Evolutionary conservation across 805 yeast species (phyloP).

Genomic region (Cyberlindnera euphorbiiphila): DNA sequence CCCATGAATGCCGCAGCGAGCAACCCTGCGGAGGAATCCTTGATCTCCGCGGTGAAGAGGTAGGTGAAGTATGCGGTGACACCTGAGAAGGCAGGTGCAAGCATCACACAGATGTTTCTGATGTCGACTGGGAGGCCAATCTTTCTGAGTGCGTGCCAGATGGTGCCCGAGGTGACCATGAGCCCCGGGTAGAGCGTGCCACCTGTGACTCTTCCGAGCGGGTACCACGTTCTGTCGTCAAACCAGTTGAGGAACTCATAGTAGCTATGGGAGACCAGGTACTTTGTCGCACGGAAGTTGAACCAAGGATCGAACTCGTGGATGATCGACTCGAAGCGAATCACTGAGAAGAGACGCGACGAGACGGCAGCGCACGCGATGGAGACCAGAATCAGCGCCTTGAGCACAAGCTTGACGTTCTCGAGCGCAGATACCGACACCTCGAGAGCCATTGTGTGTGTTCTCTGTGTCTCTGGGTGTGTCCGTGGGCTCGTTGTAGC

Average conservation of each 20-base stretch:
- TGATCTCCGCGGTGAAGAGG: constrained; percentile 83
- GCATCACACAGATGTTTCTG: constrained; percentile 89
- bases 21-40: constrained; percentile 84
- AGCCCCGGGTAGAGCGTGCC: constrained; percentile 97
- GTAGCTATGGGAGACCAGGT: constrained; percentile 76
- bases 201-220: constrained; percentile 97
- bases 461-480: constrained; percentile 1
- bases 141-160: constrained; percentile 67
- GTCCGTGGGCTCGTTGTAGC: background rate
- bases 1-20: constrained; percentile 94
- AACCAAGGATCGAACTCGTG: constrained; percentile 98
- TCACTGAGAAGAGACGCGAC: constrained; percentile 91
- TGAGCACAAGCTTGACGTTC: constrained; percentile 34
- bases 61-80: constrained; percentile 89
- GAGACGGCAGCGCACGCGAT: constrained; percentile 91
- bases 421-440: constrained; percentile 22
- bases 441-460: constrained; percentile 15
- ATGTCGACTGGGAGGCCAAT: constrained; percentile 85
- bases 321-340: constrained; percentile 91
- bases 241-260: constrained; percentile 97
- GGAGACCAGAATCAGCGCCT: constrained; percentile 63
- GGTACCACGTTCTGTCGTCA: constrained; percentile 99
- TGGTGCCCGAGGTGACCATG: constrained; percentile 94
- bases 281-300: constrained; percentile 94
- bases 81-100: constrained; percentile 96